Base-by-base conservation (phyloP, 192 early-diverging fungal genomes). In the Backusella circina region DNA sequence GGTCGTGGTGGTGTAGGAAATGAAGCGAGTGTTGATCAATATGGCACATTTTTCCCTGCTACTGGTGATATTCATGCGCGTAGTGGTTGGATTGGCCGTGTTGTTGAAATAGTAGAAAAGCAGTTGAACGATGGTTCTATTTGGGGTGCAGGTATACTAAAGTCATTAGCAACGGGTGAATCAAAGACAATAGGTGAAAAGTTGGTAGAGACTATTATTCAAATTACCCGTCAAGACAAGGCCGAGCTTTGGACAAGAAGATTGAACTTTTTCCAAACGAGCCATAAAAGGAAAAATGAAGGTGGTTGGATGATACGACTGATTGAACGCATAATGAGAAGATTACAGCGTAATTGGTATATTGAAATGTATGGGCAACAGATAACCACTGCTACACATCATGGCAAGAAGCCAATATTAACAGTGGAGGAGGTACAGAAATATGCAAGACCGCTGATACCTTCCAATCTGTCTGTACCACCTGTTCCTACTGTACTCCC, bases 401-500 rank as follows among this genome's bases (percentile, higher is more conserved):
- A 23, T 38, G n/a, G 31, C 2, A 71, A 33, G 12, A 28, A 32
- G 13, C 35, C 61, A 2, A 15, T n/a, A 12, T 26, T 64, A 50
- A 18, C 73, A 39, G 23, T 38, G 28, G 44, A 67, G 15, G 21
- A 31, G 5, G 1, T 47, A 21, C 66, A 69, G 57, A 75, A 69
- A 44, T 75, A 75, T 37, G 18, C 37, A 16, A 32, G 68, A 65
- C 76, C 76, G 10, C 30, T 67, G 36, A 39, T 78, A 31, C 71
- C 71, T 16, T 26, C 66, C 16, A 47, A 73, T n/a, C 77, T 90
- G 72, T 70, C 84, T 0, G 86, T 90, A 31, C 90, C 90, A 16
- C 80, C 84, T 1, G 90, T 95, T 9, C 94, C 95, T 0, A 97
- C 94, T 0, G 94, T 98, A 21, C 83, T 96, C 23, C 96, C 96